A percentile compares a stretch with the other conserved stretches of the same genome.
Evolutionary conservation across 169 alveolate genomes (phyloP).

Genomic region (Neospora caninum): DNA sequence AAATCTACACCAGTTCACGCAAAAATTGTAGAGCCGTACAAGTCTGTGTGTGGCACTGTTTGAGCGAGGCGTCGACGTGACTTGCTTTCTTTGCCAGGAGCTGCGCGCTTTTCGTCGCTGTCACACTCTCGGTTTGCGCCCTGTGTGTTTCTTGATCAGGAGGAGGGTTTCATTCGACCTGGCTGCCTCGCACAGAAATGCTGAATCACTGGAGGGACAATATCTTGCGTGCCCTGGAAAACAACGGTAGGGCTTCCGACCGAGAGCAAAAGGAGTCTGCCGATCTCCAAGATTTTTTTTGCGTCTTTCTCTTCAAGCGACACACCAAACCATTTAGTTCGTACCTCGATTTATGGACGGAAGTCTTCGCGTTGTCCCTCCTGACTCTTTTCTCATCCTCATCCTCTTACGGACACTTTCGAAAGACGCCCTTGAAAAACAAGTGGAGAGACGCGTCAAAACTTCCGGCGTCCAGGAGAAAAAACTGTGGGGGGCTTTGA

Average conservation of each 20-base stretch:
- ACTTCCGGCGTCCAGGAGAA: too few species aligned
- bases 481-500: too few species aligned
- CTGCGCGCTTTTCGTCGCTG: background rate
- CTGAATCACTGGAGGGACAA: constrained; percentile 63
- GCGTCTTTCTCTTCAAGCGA: background rate
- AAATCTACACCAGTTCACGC: background rate
- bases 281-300: background rate
- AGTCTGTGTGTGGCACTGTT: background rate
- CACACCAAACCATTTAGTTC: too few species aligned
- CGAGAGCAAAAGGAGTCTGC: background rate
- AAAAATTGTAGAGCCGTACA: background rate
- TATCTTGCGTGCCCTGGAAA: constrained; percentile 47
- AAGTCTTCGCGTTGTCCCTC: too few species aligned
- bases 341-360: too few species aligned
- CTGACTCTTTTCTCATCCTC: too few species aligned
- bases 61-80: background rate
- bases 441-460: too few species aligned
- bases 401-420: too few species aligned
- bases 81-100: too few species aligned
- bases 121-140: background rate
- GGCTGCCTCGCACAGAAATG: constrained; percentile 64
- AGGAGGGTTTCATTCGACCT: constrained; percentile 27
- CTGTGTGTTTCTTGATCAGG: background rate
- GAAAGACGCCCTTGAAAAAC: too few species aligned
- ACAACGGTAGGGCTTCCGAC: constrained; percentile 22